Base-by-base conservation (phyloP, 2,329 filamentous ascomycete species). In the Cyanodermella asteris region DNA sequence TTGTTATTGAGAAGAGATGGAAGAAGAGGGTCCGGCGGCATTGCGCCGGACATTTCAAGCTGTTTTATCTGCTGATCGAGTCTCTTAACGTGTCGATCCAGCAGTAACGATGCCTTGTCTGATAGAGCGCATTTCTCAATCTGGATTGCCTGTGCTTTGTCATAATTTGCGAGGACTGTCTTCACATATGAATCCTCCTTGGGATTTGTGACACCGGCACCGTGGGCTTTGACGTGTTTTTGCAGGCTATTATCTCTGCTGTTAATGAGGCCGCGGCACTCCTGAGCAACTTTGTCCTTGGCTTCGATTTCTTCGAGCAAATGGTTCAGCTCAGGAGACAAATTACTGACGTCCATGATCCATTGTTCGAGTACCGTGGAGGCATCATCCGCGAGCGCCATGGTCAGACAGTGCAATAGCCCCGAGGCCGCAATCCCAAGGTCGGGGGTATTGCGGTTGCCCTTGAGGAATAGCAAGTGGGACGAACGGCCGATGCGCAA, bases 231-330 rank as follows among this genome's bases (percentile, higher is more conserved):
- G 40, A 72, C 60, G 44, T 66, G 69, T 38, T 70, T 71, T 36
- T 72, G 67, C n/a, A 72, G 49, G 28, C 59, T 64, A 27, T 45
- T 50, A 35, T 72, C 67, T 22, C 64, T 61, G 17, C 56, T 56
- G 31, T 55, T 55, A 39, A 72, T 69, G 9, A 53, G 50, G n/a
- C 53, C 45, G 22, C 56, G 53, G 36, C 57, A 59, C 28, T 68
- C 62, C 33, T 62, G 55, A 27, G 72, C 64, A 24, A 58, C 53
- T 28, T 58, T 55, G 35, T 72, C 66, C 38, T 72, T 72, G 31
- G 65, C 66, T 36, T 67, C 58, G 21, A 72, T 67, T 37, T 72
- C 67, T 37, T 72, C 67, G 43, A 71, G 64, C 28, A 72, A 47
- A 47, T 72, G 67, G 7, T 57, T 62, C 23, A 72, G 64, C 38